phyloP scores from a whole-genome alignment of 805 yeast genomes.

The Ogataea corticis region DNA sequence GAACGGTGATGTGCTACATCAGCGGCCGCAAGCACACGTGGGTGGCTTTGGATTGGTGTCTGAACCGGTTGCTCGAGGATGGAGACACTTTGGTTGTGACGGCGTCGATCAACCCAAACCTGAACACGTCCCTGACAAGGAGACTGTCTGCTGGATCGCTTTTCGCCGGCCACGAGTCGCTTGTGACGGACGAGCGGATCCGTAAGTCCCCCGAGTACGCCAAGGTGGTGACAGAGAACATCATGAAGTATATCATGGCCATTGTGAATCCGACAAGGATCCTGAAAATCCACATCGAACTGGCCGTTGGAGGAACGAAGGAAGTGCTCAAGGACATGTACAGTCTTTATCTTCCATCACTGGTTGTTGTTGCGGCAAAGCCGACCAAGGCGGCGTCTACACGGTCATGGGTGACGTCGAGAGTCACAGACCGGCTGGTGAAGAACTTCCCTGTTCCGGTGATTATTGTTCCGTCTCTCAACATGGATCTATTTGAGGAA shows the following conservation, averaged over 20 bases:
- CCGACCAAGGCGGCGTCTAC: conserved; percentile 51
- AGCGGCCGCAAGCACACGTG: conserved; percentile 77
- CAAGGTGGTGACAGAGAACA: conserved; percentile 44
- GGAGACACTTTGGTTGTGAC: conserved; percentile 70
- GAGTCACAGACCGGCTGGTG: conserved; percentile 64
- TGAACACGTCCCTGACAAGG: conserved; percentile 24
- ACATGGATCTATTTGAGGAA: conserved; percentile 54
- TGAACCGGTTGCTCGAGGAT: conserved; percentile 52
- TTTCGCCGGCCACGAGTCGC: conserved; percentile 6
- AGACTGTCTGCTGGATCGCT: conserved; percentile 20
- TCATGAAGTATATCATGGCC: conserved; percentile 53
- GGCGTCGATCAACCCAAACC: conserved; percentile 45
- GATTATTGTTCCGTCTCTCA: conserved; percentile 63
- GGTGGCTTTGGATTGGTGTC: conserved; percentile 76
- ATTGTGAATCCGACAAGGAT: conserved; percentile 47
- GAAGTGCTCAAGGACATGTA: conserved; percentile 59
- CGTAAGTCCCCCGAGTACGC: conserved; percentile 49
- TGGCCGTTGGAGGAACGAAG: conserved; percentile 59
- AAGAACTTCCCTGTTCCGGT: conserved; percentile 65
- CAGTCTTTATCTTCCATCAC: conserved; percentile 58
- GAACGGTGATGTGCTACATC: conserved; percentile 63
- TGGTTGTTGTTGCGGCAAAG: conserved; percentile 57
- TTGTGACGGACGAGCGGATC: conserved; percentile 35
- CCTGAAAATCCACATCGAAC: conserved; percentile 56
- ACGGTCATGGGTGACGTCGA: conserved; percentile 60